A percentile compares a stretch with the other conserved stretches of the same genome.
phyloP scores from a whole-genome alignment of 768 basidiomycete species.

The Termitomyces sp. region DNA sequence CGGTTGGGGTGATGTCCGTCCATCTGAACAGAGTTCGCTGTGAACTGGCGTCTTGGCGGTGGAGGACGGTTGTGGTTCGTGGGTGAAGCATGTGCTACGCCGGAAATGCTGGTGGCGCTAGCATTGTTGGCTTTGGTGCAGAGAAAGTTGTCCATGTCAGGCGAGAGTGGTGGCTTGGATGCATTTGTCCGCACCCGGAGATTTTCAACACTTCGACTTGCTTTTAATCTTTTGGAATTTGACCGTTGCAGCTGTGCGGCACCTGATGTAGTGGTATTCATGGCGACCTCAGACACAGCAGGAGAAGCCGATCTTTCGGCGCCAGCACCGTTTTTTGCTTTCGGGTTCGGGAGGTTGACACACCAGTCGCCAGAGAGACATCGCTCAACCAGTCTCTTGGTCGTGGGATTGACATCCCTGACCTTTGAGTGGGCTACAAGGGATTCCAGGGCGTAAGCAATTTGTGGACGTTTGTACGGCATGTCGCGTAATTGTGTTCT shows the following conservation, averaged over 20 bases:
- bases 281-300: conserved; percentile 36
- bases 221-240: conserved; percentile 45
- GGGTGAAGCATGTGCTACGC: conserved; percentile 10
- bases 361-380: conserved; percentile 89
- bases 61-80: conserved; percentile 3
- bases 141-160: conserved; percentile 26
- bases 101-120: conserved; percentile 30
- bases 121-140: conserved; percentile 34
- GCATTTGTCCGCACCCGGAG: conserved; percentile 28
- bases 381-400: conserved; percentile 85
- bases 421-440: conserved; percentile 70
- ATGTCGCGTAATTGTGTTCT: conserved; percentile 84
- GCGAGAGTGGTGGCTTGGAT: conserved; percentile 24
- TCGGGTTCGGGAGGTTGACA: conserved; percentile 58
- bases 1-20: conserved; percentile 15
- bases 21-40: conserved; percentile 17
- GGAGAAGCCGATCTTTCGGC: conserved; percentile 27
- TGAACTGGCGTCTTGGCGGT: conserved; percentile 19
- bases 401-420: conserved; percentile 81
- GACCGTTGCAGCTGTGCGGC: conserved; percentile 30
- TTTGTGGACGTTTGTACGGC: conserved; percentile 90
- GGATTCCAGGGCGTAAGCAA: conserved; percentile 76
- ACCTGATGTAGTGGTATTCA: conserved; percentile 26
- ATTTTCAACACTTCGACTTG: conserved; percentile 64
- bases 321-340: conserved; percentile 18